Percentiles rank a stretch among this genome's conserved stretches.
Conservation (phyloP, 768 basidiomycete genomes). For the Suillus decipiens region DNA sequence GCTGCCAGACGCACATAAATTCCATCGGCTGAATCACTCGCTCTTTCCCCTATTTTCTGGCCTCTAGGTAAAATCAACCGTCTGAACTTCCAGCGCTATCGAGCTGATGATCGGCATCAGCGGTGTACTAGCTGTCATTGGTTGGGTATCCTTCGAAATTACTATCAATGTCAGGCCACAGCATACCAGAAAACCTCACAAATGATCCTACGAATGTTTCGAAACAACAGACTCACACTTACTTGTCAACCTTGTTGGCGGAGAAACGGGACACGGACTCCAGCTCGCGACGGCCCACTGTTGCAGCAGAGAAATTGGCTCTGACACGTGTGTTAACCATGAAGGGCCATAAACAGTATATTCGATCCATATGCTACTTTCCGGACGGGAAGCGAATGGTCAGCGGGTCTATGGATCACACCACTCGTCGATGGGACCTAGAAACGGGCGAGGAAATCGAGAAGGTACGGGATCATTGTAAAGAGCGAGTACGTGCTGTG, state of each 20-base stretch:
- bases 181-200: background rate
- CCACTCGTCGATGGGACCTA: background rate
- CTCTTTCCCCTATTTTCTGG: background rate
- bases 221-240: too few relatives aligned
- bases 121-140: background rate
- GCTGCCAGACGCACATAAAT: background rate
- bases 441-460: background rate
- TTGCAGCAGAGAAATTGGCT: too few relatives aligned
- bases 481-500: background rate
- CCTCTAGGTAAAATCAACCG: background rate
- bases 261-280: background rate
- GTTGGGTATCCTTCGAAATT: background rate
- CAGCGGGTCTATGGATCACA: background rate
- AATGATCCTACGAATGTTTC: background rate
- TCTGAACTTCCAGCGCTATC: background rate
- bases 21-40: background rate
- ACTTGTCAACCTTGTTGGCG: too few relatives aligned
- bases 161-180: too few relatives aligned
- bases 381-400: background rate
- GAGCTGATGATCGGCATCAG: too few relatives aligned
- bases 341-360: background rate
- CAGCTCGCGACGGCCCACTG: background rate
- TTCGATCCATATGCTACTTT: background rate
- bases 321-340: background rate
- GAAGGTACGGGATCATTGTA: background rate